Conservation (phyloP, 495 filamentous ascomycete species). For the Tuber borchii region DNA sequence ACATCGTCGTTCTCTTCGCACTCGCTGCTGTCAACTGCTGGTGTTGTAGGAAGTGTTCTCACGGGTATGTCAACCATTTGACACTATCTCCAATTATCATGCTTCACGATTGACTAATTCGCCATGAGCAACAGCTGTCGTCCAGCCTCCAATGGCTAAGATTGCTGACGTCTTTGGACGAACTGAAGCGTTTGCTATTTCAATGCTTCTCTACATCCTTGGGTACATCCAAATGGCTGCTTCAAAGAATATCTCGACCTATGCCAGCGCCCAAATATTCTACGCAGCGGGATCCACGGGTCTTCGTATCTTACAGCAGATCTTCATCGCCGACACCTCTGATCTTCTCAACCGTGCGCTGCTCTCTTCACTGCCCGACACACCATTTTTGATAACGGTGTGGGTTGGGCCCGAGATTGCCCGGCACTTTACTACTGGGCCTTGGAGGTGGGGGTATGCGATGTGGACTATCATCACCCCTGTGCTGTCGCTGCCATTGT, state of each 20-base stretch:
- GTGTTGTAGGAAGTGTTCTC: conserved; percentile 51
- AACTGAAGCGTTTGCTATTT: conserved; percentile 57
- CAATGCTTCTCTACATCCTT: conserved; percentile 49
- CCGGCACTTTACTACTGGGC: conserved; percentile 39
- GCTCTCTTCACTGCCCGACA: conserved; percentile 53
- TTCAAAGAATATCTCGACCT: conserved; percentile 58
- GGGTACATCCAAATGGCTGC: conserved; percentile 63
- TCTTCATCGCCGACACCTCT: conserved; percentile 68
- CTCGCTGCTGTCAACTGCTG: conserved; percentile 54
- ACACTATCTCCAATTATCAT: not conserved
- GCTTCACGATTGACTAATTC: not conserved
- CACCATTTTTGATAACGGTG: conserved; percentile 58
- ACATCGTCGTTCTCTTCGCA: conserved; percentile 54
- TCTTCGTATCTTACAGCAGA: conserved; percentile 59
- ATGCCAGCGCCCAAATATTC: conserved; percentile 62
- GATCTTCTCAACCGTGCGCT: conserved; percentile 61
- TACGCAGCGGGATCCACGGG: conserved; percentile 62
- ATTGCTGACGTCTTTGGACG: conserved; percentile 64
- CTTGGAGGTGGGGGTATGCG: conserved; percentile 40
- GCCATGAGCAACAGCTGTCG: conserved; percentile 47
- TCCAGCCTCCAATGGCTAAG: conserved; percentile 65
- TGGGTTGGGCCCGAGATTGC: conserved; percentile 59
- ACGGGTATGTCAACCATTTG: conserved; percentile 41
- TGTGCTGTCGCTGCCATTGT: conserved; percentile 54
- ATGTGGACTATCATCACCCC: conserved; percentile 41